A percentile compares a stretch with the other conserved stretches of the same genome.
phyloP scores from a whole-genome alignment of 1,139 yeast genomes.

The Geotrichum citri-aurantii region DNA sequence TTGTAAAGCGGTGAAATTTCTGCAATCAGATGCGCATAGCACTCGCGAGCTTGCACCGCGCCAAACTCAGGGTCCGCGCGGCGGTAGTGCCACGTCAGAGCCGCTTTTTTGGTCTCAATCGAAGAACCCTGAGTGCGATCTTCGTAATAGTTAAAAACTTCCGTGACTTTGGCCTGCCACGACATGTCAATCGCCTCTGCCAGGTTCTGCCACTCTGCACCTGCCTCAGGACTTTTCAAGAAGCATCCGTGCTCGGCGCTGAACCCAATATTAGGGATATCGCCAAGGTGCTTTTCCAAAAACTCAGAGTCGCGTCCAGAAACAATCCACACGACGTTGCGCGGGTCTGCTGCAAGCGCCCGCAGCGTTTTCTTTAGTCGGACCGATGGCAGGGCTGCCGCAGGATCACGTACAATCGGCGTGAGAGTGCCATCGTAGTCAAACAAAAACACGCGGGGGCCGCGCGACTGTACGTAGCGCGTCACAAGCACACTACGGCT shows the following conservation, averaged over 20 bases:
- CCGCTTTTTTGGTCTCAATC: conserved; percentile 83
- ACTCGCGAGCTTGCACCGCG: conserved; percentile 68
- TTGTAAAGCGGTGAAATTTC: conserved; percentile 63
- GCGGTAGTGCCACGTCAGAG: conserved; percentile 95
- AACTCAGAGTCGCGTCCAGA: conserved; percentile 92
- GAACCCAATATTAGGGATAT: conserved; percentile 58
- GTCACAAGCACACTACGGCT: conserved; percentile 56
- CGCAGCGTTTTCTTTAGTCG: conserved; percentile 56
- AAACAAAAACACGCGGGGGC: conserved; percentile 68
- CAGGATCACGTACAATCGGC: conserved; percentile 92
- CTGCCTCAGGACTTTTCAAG: conserved; percentile 58
- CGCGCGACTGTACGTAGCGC: conserved; percentile 50
- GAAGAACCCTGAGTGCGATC: conserved; percentile 85
- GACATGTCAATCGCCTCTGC: conserved; percentile 82
- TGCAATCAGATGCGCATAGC: conserved; percentile 55
- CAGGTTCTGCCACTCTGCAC: conserved; percentile 67
- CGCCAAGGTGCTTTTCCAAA: conserved; percentile 81
- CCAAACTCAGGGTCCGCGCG: conserved; percentile 92
- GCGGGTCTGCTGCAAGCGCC: conserved; percentile 63
- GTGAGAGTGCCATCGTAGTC: conserved; percentile 97
- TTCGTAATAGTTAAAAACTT: conserved; percentile 65
- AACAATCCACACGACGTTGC: conserved; percentile 86
- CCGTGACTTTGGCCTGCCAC: conserved; percentile 83
- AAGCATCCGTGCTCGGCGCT: conserved; percentile 98
- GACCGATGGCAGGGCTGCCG: conserved; percentile 90